phyloP scores from a whole-genome alignment of 148 eudicot species.

The Mesembryanthemum crystallinum region DNA sequence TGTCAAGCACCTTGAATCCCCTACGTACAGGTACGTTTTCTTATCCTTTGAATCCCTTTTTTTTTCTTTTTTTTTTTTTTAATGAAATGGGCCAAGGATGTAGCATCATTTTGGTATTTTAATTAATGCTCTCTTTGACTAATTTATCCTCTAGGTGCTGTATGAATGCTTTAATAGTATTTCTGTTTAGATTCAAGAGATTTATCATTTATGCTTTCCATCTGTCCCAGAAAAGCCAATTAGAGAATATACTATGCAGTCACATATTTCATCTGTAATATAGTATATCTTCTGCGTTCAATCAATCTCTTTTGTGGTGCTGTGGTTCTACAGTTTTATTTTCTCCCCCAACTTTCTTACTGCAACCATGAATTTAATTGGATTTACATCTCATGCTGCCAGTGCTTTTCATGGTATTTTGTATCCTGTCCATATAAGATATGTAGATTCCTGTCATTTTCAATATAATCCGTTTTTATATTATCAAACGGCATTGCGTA shows the following conservation, averaged over 20 bases:
- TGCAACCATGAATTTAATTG: not conserved
- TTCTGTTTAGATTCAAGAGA: not conserved
- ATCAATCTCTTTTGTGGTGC: not conserved
- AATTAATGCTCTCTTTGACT: constrained; percentile 20
- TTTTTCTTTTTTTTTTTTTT: constrained; percentile 10
- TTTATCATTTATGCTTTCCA: not conserved
- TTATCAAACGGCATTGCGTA: not conserved
- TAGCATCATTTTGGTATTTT: constrained; percentile 18
- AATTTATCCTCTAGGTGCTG: constrained; percentile 9
- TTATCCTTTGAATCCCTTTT: constrained; percentile 12
- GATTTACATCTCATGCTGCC: not conserved
- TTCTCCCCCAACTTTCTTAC: not conserved
- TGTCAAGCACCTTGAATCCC: constrained; percentile 20
- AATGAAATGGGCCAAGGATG: constrained; percentile 8
- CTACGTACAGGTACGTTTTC: constrained; percentile 29
- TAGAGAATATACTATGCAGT: not conserved
- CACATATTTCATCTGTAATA: not conserved
- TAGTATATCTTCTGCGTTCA: not conserved
- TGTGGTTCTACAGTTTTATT: not conserved
- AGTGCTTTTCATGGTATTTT: not conserved
- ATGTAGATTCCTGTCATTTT: constrained; percentile 12
- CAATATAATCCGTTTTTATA: constrained; percentile 1
- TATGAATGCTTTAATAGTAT: not conserved
- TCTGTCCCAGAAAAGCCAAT: not conserved
- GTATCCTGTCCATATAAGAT: not conserved